Conservation (phyloP, 805 yeast genomes). For the Wickerhamiella brachini region DNA sequence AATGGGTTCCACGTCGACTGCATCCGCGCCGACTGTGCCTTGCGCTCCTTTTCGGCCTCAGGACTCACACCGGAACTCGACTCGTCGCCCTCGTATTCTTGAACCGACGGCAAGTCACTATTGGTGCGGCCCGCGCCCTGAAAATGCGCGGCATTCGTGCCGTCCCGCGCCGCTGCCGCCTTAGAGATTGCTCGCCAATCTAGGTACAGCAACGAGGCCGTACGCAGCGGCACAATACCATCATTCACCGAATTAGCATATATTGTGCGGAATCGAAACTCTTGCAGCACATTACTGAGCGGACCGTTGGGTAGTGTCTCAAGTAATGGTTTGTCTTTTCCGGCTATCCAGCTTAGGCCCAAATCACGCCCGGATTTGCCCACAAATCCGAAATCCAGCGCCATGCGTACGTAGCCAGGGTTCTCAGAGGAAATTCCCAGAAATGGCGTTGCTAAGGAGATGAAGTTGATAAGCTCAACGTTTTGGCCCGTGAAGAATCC, state of each 20-base stretch:
- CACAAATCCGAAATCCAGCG: slow-evolving; percentile 75
- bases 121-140: background rate
- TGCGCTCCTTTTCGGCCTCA: slow-evolving; percentile 23
- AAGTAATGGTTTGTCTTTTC: slow-evolving; percentile 45
- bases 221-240: slow-evolving; percentile 90
- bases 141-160: slow-evolving; percentile 8
- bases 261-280: slow-evolving; percentile 57
- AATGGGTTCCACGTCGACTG: slow-evolving; percentile 1
- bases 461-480: slow-evolving; percentile 61
- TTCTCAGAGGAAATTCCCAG: slow-evolving; percentile 80
- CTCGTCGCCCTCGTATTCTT: slow-evolving; percentile 1
- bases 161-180: slow-evolving; percentile 29
- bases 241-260: slow-evolving; percentile 88
- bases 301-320: slow-evolving; percentile 66
- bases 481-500: slow-evolving; percentile 41
- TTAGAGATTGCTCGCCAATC: slow-evolving; percentile 68
- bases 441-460: slow-evolving; percentile 77
- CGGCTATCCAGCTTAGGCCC: slow-evolving; percentile 39
- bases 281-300: slow-evolving; percentile 46
- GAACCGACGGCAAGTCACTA: slow-evolving; percentile 3
- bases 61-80: slow-evolving; percentile 14
- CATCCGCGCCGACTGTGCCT: background rate
- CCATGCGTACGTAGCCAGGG: slow-evolving; percentile 72
- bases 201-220: slow-evolving; percentile 70
- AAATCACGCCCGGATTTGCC: slow-evolving; percentile 89